Base-by-base conservation (phyloP, 108 stramenopile species). In the Conticribra weissflogii region DNA sequence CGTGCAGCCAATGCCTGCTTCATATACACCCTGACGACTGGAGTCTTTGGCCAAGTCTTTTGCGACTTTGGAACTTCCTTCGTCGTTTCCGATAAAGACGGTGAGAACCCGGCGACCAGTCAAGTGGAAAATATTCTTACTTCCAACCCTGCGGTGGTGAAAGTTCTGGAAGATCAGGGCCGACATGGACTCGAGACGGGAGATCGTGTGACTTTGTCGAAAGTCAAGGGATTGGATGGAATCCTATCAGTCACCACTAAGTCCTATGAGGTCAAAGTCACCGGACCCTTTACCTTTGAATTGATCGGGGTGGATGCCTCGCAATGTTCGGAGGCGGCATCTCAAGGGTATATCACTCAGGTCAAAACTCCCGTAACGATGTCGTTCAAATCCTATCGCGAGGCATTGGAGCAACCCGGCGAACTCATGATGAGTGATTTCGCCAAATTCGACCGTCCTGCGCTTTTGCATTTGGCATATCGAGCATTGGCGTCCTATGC, bases 151-250 rank as follows among this genome's bases (percentile, higher is more conserved):
- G 94, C 91, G 3, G 80, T 94, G 22, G 94, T 98, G 71, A 98
- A 98, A 48, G 95, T 96, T 12, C 69, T 98, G 79, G 97, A 98
- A 59, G 98, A 98, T 73, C 96, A 97, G 59, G 94, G 94, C 3
- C 86, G 98, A 63, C 98, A 98, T 81, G 97, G 97, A 56, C 68
- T 99, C 27, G 95, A 94, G 57, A 90, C 93, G 5, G 99, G 99
- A 18, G 97, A 98, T 78, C 74, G 79, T 29, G 97, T 98, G 16
- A 87, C 80, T 14, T 93, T 98, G 85, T 84, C 94, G 30, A 89
- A 89, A 55, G 80, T 96, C 52, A 82, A 91, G 82, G 97, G 97
- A 29, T 45, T 88, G 19, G 70, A 83, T 31, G 89, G 89, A 16
- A 30, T 56, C 50, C 71, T 96, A 71, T 78, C 81, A 23, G 85